A percentile compares a stretch with the other conserved stretches of the same genome.
Evolutionary conservation across 2,329 filamentous ascomycete species (phyloP).

Genomic region (Keithomyces neogunnii): DNA sequence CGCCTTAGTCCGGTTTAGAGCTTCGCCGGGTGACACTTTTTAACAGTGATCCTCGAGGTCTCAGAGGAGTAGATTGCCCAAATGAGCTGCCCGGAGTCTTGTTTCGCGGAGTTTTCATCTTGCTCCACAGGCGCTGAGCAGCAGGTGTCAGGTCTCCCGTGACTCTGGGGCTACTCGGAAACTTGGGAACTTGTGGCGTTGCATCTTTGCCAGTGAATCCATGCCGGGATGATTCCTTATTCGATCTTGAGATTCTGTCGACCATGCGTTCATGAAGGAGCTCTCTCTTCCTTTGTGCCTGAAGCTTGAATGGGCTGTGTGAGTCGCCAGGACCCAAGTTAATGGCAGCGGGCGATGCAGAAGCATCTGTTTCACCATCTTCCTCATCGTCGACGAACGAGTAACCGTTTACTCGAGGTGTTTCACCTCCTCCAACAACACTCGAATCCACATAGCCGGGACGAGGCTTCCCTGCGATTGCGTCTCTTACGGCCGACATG

Average conservation of each 20-base stretch:
- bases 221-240: constrained; percentile 51
- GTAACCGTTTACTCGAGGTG: constrained; percentile 87
- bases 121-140: constrained; percentile 59
- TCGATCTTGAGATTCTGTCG: constrained; percentile 67
- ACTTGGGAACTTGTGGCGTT: constrained; percentile 57
- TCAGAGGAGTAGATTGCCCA: constrained; percentile 27
- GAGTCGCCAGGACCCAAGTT: constrained; percentile 51
- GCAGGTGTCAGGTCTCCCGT: constrained; percentile 61
- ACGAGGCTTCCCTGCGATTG: constrained; percentile 65
- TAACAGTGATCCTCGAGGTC: constrained; percentile 29
- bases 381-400: constrained; percentile 83
- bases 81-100: constrained; percentile 24
- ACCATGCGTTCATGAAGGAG: constrained; percentile 80
- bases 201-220: constrained; percentile 53
- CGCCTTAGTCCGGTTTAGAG: constrained; percentile 12
- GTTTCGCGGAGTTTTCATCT: constrained; percentile 40
- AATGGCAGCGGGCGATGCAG: constrained; percentile 31
- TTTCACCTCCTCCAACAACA: constrained; percentile 57
- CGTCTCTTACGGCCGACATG: constrained; percentile 74
- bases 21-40: constrained; percentile 21
- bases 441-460: constrained; percentile 52
- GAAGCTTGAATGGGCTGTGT: constrained; percentile 75
- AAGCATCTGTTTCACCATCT: constrained; percentile 33
- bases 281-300: constrained; percentile 68
- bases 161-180: constrained; percentile 56